Percentiles rank a stretch among this genome's conserved stretches.
These are phyloP conservation scores for Tolypocladium guangdongense DNA, from an alignment of 2,329 filamentous ascomycete species.

Conservation along the genomic window DNA sequence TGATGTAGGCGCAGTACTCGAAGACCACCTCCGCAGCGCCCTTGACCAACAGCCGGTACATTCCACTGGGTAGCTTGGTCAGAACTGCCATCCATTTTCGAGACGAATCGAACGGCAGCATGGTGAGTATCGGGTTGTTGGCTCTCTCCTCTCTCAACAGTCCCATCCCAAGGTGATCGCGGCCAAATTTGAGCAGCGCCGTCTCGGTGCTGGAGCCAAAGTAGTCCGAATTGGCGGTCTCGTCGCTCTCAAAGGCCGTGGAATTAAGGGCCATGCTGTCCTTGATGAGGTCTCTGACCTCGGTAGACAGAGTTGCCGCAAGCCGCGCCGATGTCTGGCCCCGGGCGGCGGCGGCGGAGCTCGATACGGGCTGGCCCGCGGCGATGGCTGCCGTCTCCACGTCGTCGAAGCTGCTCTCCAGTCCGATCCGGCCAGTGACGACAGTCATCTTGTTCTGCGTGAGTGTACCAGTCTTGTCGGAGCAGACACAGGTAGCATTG, in stretches of 20 bases:
- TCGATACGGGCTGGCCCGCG: constrained; percentile 10
- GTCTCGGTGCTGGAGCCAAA: constrained; percentile 46
- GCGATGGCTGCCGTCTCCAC: constrained; percentile 13
- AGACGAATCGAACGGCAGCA: constrained; percentile 43
- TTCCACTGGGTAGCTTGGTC: constrained; percentile 31
- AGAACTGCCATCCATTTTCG: constrained; percentile 47
- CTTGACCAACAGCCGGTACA: constrained; percentile 42
- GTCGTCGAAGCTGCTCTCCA: constrained; percentile 25
- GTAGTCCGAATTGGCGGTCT: constrained; percentile 25
- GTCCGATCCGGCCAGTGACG: constrained; percentile 43
- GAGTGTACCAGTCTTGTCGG: constrained; percentile 55
- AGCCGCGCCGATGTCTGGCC: constrained; percentile 17
- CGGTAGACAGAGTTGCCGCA: constrained; percentile 18
- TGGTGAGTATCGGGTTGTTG: constrained; percentile 33
- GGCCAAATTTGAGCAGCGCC: constrained; percentile 37
- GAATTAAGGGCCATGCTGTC: constrained; percentile 35
- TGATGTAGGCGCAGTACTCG: constrained; percentile 28
- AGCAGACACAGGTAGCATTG: constrained; percentile 52
- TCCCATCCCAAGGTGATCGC: constrained; percentile 36
- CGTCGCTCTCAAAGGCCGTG: constrained; percentile 41
- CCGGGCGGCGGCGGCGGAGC: constrained; percentile 11
- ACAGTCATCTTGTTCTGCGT: constrained; percentile 55
- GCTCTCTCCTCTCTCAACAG: constrained; percentile 34
- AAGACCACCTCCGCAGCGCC: constrained; percentile 47
- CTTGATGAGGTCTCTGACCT: constrained; percentile 26